These are phyloP conservation scores for Saccharum hybrid DNA, from an alignment of 202 grass and related monocot species.

Conservation along the genomic window DNA sequence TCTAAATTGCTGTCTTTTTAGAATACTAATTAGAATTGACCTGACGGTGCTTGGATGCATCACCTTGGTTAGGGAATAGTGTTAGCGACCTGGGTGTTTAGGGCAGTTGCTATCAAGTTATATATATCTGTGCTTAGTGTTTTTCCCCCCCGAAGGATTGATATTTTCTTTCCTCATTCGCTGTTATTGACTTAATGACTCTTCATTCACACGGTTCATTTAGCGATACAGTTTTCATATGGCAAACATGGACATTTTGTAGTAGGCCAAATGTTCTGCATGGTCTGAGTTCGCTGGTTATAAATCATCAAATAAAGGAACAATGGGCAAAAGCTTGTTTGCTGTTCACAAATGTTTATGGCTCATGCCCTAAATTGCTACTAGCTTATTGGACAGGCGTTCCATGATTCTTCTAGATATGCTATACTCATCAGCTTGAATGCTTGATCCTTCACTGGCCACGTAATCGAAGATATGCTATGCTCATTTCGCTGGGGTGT, in stretches of 20 bases:
- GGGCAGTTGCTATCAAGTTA: neutral
- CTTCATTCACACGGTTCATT: neutral
- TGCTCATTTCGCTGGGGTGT: no score
- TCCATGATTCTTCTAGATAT: no score
- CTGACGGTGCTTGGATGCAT: neutral
- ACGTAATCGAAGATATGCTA: no score
- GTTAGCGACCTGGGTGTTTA: neutral
- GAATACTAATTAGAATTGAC: neutral
- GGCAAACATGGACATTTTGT: neutral
- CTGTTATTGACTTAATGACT: neutral
- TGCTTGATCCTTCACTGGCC: no score
- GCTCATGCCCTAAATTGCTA: neutral
- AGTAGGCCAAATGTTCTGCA: neutral
- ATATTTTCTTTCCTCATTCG: neutral
- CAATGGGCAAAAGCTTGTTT: neutral
- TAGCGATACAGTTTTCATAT: neutral
- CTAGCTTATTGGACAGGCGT: neutral
- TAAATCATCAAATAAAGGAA: neutral
- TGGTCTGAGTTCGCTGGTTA: neutral
- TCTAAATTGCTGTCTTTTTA: neutral
- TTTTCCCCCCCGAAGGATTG: neutral
- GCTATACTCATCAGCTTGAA: no score
- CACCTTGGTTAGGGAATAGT: neutral
- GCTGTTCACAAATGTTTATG: neutral
- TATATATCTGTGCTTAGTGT: no score